phyloP scores from a whole-genome alignment of 441 rosid species.

The Bruguiera hainesii region DNA sequence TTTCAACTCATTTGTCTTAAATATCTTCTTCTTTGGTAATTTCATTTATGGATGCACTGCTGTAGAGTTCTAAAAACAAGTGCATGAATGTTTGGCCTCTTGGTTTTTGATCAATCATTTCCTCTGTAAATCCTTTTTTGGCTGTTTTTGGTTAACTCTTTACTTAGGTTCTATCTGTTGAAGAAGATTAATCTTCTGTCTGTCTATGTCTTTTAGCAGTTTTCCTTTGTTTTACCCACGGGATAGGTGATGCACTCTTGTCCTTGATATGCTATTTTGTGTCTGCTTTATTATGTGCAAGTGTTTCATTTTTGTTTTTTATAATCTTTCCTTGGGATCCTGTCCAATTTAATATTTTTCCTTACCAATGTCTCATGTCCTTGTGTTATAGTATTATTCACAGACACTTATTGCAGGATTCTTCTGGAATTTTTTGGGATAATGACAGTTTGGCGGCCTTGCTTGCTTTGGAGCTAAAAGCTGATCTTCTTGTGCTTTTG shows the following conservation, averaged over 20 bases:
- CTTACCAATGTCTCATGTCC: neutral
- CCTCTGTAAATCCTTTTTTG: neutral
- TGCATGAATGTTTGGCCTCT: neutral
- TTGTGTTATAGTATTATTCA: slow-evolving; percentile 16
- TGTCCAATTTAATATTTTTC: slow-evolving; percentile 2
- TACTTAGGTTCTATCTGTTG: neutral
- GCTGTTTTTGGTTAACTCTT: neutral
- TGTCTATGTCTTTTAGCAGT: neutral
- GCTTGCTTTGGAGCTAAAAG: slow-evolving; percentile 65
- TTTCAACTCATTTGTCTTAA: neutral
- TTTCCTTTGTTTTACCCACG: no score
- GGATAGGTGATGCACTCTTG: neutral
- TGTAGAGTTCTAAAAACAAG: neutral
- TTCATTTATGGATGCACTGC: neutral
- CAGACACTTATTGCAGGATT: slow-evolving; percentile 52
- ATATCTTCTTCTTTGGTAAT: neutral
- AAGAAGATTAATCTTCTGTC: neutral
- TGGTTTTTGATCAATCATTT: neutral
- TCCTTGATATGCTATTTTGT: neutral
- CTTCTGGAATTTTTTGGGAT: slow-evolving; percentile 89
- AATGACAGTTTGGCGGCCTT: slow-evolving; percentile 86
- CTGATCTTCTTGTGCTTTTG: slow-evolving; percentile 66
- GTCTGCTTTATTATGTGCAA: neutral
- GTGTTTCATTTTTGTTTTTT: neutral
- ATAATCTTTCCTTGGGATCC: neutral